Evolutionary conservation across 345 rosid genomes (phyloP), one percentile per base, ranked within the genome.

Genomic region (Pugionium dolabratum): DNA sequence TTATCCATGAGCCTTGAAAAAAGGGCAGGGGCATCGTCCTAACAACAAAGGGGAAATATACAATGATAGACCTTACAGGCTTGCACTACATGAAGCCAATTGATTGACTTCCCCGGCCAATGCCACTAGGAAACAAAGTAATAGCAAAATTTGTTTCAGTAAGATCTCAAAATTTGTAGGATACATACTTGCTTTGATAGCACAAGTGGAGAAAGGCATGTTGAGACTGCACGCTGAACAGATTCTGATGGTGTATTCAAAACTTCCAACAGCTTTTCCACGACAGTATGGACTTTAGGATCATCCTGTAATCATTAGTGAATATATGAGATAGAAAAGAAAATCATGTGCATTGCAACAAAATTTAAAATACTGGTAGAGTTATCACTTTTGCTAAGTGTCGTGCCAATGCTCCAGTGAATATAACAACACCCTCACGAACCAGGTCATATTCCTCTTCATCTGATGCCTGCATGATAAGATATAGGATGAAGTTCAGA

Each of bases 191-290:
- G 79, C 72, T 86, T 90, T 40, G 99, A 90, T 53, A 67, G 71
- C 92, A 94, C 81, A 54, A 94, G 74, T 39, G 99, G 99, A 72
- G 96, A 86, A 32, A 94, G 83, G 72, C 99, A 94, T 33, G 82
- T 63, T 11, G 99, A 79, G 52, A 94, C 99, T 29, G 97, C 99
- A 45, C 95, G 90, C 63, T 94, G 99, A 76, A 94, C 99, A 69
- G 97, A 96, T 87, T 94, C 99, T 8, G 99, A 94, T 7, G 97
- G 99, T 69, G 99, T 94, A 75, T 94, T 88, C 67, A 94, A 74
- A 66, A 90, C 97, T 62, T 94, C 97, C 85, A 94, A 74, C 83
- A 94, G 80, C 81, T 90, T 94, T 69, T 94, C 99, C 62, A 94
- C 88, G 29, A 94, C 97, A 51, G 86, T 49, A 54, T 86, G 92